These are phyloP conservation scores for Asterionellopsis glacialis DNA, from an alignment of 108 stramenopile genomes.

Conservation along the genomic window DNA sequence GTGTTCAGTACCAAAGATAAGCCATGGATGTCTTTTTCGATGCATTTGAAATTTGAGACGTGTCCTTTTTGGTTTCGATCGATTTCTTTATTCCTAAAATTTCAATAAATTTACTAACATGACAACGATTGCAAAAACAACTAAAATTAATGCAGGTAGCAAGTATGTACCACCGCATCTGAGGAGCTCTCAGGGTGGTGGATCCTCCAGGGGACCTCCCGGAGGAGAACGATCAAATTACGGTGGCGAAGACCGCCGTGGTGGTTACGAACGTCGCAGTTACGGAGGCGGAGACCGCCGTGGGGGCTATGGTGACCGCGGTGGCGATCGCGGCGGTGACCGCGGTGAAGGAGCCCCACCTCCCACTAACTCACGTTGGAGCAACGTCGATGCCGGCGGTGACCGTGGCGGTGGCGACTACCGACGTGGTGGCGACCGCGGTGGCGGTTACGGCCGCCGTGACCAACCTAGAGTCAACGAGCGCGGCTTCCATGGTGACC, in stretches of 20 bases:
- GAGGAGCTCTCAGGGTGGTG: conserved; percentile 83
- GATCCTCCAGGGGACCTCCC: conserved; percentile 20
- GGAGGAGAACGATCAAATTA: not conserved
- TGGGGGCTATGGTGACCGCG: conserved; percentile 18
- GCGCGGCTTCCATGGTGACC: conserved; percentile 85
- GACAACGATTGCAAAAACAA: not conserved
- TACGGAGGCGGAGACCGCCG: conserved; percentile 26
- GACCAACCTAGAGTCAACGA: conserved; percentile 42
- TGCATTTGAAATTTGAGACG: not conserved
- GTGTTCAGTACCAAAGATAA: not conserved
- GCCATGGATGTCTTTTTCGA: not conserved
- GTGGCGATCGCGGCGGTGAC: conserved; percentile 15
- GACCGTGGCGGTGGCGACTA: conserved; percentile 21
- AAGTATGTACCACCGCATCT: conserved; percentile 94
- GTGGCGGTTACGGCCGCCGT: conserved; percentile 23
- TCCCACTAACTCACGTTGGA: conserved; percentile 50
- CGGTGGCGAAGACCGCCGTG: conserved; percentile 37
- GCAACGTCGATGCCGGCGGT: conserved; percentile 31
- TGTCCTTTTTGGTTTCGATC: not conserved
- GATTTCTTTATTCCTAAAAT: not conserved
- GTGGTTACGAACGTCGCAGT: conserved; percentile 16
- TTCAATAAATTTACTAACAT: not conserved
- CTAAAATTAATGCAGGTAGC: conserved; percentile 43
- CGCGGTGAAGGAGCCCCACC: conserved; percentile 12
- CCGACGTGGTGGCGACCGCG: conserved; percentile 26